Conservation (phyloP, 1,284 basidiomycete genomes). For the Puccinia hordei region DNA sequence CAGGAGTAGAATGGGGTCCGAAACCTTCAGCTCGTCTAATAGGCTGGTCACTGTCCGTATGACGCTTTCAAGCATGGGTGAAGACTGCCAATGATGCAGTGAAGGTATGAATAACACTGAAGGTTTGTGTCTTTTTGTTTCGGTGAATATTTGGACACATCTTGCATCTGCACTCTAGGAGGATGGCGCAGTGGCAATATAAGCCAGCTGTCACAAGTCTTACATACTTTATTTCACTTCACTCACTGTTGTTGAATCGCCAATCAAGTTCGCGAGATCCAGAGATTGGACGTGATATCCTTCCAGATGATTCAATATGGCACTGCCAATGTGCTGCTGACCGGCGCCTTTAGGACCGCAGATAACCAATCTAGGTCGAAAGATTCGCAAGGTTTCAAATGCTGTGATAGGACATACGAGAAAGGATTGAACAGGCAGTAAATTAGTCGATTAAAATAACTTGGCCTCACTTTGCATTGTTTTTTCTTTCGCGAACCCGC, state of each 20-base stretch:
- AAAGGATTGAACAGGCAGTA: background rate
- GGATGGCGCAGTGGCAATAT: conserved; percentile 8
- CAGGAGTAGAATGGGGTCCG: conserved; percentile 87
- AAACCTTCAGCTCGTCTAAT: conserved; percentile 83
- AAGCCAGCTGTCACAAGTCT: background rate
- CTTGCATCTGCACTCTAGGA: conserved; percentile 82
- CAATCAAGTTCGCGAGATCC: conserved; percentile 83
- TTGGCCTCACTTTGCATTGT: conserved; percentile 74
- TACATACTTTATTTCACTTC: background rate
- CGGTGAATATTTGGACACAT: conserved; percentile 93
- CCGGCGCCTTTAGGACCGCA: conserved; percentile 85
- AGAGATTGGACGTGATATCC: conserved; percentile 93
- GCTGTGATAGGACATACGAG: conserved; percentile 63
- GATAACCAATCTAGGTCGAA: conserved; percentile 84
- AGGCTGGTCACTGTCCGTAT: conserved; percentile 83
- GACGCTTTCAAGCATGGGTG: conserved; percentile 79
- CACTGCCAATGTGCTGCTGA: conserved; percentile 83
- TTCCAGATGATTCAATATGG: conserved; percentile 88
- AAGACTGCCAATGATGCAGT: conserved; percentile 75
- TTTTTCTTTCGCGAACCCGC: conserved; percentile 64
- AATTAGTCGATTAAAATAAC: background rate
- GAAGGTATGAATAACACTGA: conserved; percentile 94
- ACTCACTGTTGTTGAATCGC: conserved; percentile 81
- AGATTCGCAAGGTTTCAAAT: conserved; percentile 85
- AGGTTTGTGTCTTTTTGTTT: conserved; percentile 95